Evolutionary conservation across 1,284 basidiomycete genomes (phyloP), one percentile per base, ranked within the genome.

Genomic region (Trichosporon asahii): DNA sequence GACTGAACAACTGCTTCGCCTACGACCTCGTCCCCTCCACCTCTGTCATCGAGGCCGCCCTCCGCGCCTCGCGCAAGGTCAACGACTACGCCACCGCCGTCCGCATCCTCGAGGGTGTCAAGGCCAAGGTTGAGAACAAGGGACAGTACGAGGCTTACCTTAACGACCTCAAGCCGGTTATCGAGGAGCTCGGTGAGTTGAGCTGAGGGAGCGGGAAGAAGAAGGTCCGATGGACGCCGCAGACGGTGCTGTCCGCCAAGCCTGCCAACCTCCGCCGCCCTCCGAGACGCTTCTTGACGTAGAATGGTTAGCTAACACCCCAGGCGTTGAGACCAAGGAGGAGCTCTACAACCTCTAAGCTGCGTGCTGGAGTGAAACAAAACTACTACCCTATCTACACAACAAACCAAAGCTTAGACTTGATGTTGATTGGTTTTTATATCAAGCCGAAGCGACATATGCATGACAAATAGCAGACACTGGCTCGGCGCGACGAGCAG

Each of bases 1-100:
- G 96, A 64, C 88, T 99, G 77, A 99, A 99, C 89, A 99, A 99
- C 88, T 97, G 94, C 86, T 99, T 99, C 83, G 93, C 96, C 1
- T 96, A 99, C 85, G 96, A 99, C 84, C 89, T 99, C 74, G 97
- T 99, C 29, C 96, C 96, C 60, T 90, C 94, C 9, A 90, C 93
- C 63, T 86, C 88, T 70, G 94, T 98, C 77, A 87, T 98, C 73
- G 94, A 95, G 86, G 91, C 92, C 73, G 95, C 95, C 53, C 87
- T 98, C 74, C 89, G 90, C 72, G 94, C 95, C 67, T 89, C 93
- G 46, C 88, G 96, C 77, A 90, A 95, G 78, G 94, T 98, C 75
- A 92, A 98, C 85, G 95, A 98, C 88, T 98, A 92, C 84, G 91
- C 95, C 64, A 98, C 96, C 63, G 96, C 96, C 67, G 94, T 98